A percentile compares a stretch with the other conserved stretches of the same genome.
These are phyloP conservation scores for Fusarium graminum DNA, from an alignment of 2,329 filamentous ascomycete species.

Conservation along the genomic window DNA sequence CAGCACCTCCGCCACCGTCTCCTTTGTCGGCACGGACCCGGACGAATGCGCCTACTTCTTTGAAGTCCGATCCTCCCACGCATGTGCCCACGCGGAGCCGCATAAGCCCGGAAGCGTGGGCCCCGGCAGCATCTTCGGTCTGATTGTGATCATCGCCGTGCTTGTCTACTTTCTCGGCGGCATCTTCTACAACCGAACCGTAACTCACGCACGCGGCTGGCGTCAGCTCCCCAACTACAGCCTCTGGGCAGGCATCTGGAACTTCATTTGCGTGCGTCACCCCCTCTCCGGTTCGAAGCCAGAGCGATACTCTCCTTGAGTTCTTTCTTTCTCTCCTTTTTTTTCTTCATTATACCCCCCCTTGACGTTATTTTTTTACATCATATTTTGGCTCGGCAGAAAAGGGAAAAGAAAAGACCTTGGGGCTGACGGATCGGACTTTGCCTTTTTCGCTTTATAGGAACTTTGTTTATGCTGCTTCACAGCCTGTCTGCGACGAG, in stretches of 20 bases:
- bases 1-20: conserved; percentile 75
- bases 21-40: conserved; percentile 85
- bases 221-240: conserved; percentile 94
- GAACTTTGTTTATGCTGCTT: conserved; percentile 76
- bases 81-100: conserved; percentile 77
- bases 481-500: conserved; percentile 75
- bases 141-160: conserved; percentile 82
- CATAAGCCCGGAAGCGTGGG: conserved; percentile 79
- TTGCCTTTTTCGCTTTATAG: conserved; percentile 53
- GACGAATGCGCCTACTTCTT: conserved; percentile 98
- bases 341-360: not conserved
- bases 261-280: conserved; percentile 77
- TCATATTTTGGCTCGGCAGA: conserved; percentile 1
- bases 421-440: conserved; percentile 46
- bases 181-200: conserved; percentile 94
- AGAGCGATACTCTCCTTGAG: conserved; percentile 50
- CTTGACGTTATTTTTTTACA: not conserved
- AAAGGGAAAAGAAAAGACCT: conserved; percentile 11
- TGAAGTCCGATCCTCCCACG: conserved; percentile 86
- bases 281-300: conserved; percentile 48
- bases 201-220: conserved; percentile 95
- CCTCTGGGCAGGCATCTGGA: conserved; percentile 89
- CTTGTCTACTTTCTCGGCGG: conserved; percentile 92
- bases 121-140: conserved; percentile 83
- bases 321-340: conserved; percentile 1